phyloP scores from a whole-genome alignment of 768 basidiomycete genomes.

The Psilocybe cubensis region DNA sequence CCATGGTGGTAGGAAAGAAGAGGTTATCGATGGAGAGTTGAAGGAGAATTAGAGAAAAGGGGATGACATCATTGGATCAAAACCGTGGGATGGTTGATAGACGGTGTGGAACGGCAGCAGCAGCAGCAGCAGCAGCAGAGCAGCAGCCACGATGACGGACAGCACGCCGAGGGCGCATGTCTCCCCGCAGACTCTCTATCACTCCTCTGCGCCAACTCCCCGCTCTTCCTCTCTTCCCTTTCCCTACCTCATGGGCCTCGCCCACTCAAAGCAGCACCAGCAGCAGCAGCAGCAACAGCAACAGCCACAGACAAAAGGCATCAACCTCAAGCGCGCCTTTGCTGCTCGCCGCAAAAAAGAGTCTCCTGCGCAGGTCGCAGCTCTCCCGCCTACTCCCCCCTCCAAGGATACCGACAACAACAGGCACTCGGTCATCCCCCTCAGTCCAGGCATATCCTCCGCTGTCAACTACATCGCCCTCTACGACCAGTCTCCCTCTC shows the following conservation, averaged over 20 bases:
- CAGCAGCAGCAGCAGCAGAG: no score
- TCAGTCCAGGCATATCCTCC: constrained; percentile 60
- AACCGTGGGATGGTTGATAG: no score
- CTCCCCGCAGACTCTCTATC: not conserved
- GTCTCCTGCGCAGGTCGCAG: constrained; percentile 21
- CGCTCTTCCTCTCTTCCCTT: constrained; percentile 29
- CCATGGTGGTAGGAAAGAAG: constrained; percentile 13
- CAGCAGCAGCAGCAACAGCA: constrained; percentile 28
- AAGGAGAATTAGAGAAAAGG: not conserved
- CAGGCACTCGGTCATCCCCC: constrained; percentile 54
- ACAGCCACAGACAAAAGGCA: constrained; percentile 34
- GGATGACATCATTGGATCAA: not conserved
- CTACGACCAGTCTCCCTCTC: constrained; percentile 25
- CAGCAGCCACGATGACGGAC: no score
- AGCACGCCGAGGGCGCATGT: constrained; percentile 1
- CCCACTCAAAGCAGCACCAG: constrained; percentile 27
- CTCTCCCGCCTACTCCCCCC: constrained; percentile 13
- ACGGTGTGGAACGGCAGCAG: no score
- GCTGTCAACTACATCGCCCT: constrained; percentile 58
- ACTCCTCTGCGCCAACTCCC: constrained; percentile 7
- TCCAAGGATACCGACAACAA: constrained; percentile 32
- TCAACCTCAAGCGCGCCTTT: constrained; percentile 62
- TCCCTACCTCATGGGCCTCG: constrained; percentile 28
- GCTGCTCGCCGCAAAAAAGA: constrained; percentile 60
- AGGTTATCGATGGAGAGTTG: not conserved